These are phyloP conservation scores for Skeletonema marinoi DNA, from an alignment of 108 stramenopile species.

Conservation along the genomic window DNA sequence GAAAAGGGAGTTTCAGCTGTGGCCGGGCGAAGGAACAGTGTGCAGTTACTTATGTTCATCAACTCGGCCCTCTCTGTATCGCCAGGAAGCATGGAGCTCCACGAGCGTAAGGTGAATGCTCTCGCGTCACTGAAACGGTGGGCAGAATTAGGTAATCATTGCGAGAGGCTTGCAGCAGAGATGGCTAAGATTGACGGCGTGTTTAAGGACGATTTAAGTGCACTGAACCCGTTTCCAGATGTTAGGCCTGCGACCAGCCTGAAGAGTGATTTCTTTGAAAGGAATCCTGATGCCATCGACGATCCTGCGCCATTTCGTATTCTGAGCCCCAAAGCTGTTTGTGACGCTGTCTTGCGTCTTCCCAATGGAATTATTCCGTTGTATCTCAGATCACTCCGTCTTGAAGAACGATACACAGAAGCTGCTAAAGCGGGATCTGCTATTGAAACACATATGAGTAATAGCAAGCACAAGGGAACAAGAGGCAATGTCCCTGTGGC, in stretches of 20 bases:
- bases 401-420: conserved; percentile 78
- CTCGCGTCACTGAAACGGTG: conserved; percentile 70
- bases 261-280: conserved; percentile 45
- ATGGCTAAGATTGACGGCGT: conserved; percentile 66
- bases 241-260: conserved; percentile 51
- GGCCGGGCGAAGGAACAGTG: conserved; percentile 40
- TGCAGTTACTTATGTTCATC: conserved; percentile 59
- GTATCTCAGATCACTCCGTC: conserved; percentile 70
- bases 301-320: conserved; percentile 36
- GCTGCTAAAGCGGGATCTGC: conserved; percentile 55
- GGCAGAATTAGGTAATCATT: conserved; percentile 72
- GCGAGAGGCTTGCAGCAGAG: conserved; percentile 71
- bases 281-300: conserved; percentile 27
- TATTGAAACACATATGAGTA: conserved; percentile 45
- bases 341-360: conserved; percentile 74
- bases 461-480: conserved; percentile 36
- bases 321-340: conserved; percentile 57
- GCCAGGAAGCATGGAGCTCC: conserved; percentile 55
- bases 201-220: conserved; percentile 60
- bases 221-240: conserved; percentile 62
- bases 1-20: conserved; percentile 22
- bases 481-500: conserved; percentile 30
- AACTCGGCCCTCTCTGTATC: conserved; percentile 63
- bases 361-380: conserved; percentile 54
- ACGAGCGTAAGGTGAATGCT: conserved; percentile 59